Evolutionary conservation across 208 protist genomes (phyloP).

Genomic region (Polymyxa betae): DNA sequence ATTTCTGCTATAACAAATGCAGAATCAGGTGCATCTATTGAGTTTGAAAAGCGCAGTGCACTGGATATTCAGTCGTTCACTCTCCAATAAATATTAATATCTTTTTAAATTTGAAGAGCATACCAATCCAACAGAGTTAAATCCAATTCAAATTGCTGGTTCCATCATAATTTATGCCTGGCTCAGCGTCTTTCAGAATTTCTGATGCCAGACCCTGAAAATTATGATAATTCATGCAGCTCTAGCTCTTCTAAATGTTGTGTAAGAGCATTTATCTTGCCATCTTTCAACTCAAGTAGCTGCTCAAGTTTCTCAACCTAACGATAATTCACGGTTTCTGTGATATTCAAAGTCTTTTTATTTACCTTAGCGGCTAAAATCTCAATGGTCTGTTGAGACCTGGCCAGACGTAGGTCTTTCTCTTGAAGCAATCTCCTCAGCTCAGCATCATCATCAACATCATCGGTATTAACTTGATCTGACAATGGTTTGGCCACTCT

Average conservation of each 20-base stretch:
- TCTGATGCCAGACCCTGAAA: too few relatives aligned
- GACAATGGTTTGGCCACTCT: too few relatives aligned
- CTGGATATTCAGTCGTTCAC: neutral
- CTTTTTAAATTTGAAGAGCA: too few relatives aligned
- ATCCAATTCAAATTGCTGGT: too few relatives aligned
- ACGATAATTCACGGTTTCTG: too few relatives aligned
- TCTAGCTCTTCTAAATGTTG: slow-evolving; percentile 16
- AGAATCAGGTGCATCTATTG: neutral
- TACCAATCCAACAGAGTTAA: too few relatives aligned
- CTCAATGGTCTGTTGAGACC: neutral
- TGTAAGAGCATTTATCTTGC: slow-evolving; percentile 78
- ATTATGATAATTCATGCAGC: too few relatives aligned
- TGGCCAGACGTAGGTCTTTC: neutral
- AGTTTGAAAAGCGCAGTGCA: neutral
- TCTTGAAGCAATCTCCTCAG: neutral
- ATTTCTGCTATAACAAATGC: neutral
- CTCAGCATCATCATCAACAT: neutral
- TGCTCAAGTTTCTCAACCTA: slow-evolving; percentile 92
- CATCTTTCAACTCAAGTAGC: slow-evolving; percentile 90
- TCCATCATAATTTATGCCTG: too few relatives aligned
- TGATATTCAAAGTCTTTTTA: neutral
- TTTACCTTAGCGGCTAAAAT: neutral
- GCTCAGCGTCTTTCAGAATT: too few relatives aligned
- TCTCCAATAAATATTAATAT: neutral
- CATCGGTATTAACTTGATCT: too few relatives aligned